Conservation (phyloP, 352 stramenopile genomes). For the Phytophthora crassamura region DNA sequence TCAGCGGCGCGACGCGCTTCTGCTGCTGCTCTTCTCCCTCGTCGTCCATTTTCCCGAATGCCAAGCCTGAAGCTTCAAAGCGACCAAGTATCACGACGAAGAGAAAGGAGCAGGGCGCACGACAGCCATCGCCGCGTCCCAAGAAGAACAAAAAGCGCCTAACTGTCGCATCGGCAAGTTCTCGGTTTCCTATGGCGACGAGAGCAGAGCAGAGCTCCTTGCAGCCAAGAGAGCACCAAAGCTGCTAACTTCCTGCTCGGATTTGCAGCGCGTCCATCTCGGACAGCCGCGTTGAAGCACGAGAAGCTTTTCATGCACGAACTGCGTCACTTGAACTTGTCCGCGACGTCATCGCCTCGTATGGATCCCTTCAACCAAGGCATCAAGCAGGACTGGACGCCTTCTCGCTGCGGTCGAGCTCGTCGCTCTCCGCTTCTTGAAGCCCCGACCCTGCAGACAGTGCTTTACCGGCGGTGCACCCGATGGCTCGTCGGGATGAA, state of each 20-base stretch:
- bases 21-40: conserved; percentile 3
- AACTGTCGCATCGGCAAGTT: not conserved
- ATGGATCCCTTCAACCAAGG: conserved; percentile 25
- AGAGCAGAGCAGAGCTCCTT: not conserved
- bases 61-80: not conserved
- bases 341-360: conserved; percentile 12
- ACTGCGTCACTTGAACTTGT: conserved; percentile 19
- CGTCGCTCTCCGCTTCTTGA: too few species aligned
- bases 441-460: too few species aligned
- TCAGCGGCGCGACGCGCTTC: conserved; percentile 28
- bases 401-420: too few species aligned
- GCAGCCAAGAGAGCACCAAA: conserved; percentile 1
- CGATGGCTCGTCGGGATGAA: too few species aligned
- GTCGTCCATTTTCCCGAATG: conserved; percentile 36
- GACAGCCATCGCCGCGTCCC: conserved; percentile 30
- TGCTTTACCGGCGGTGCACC: too few species aligned
- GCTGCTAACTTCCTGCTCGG: not conserved
- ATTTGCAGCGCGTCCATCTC: not conserved
- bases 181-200: not conserved
- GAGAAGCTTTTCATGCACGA: conserved; percentile 1
- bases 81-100: conserved; percentile 8
- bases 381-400: not conserved
- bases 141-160: conserved; percentile 2
- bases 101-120: conserved; percentile 10
- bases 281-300: conserved; percentile 1